Evolutionary conservation across 768 basidiomycete genomes (phyloP).

Genomic region (Collybiopsis confluens): DNA sequence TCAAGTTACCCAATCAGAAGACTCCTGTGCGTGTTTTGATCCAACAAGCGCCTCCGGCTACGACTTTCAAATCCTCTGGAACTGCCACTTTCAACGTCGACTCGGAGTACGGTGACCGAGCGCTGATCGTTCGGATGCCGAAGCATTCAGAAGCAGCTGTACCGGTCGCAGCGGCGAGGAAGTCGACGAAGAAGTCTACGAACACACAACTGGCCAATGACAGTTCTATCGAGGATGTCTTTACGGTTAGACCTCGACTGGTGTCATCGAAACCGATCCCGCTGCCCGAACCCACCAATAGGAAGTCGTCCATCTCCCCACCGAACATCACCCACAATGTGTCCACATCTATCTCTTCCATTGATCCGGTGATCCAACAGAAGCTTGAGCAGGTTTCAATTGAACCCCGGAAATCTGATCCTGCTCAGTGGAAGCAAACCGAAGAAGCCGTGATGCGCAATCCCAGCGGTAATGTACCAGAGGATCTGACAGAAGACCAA

Average conservation of each 20-base stretch:
- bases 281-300: constrained; percentile 14
- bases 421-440: constrained; percentile 34
- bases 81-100: constrained; percentile 18
- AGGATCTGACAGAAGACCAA: constrained; percentile 25
- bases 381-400: constrained; percentile 37
- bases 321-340: constrained; percentile 20
- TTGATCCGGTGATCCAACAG: constrained; percentile 26
- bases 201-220: constrained; percentile 33
- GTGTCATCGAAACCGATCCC: constrained; percentile 33
- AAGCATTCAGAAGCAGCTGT: constrained; percentile 33
- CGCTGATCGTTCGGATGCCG: constrained; percentile 55
- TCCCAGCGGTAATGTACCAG: constrained; percentile 22
- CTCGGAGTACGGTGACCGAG: constrained; percentile 41
- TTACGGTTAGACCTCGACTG: constrained; percentile 51
- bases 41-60: constrained; percentile 14
- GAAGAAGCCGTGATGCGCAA: constrained; percentile 46
- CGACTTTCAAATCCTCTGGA: constrained; percentile 13
- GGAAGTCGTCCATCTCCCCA: constrained; percentile 3
- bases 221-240: constrained; percentile 48
- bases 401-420: constrained; percentile 29
- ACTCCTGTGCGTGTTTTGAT: constrained; percentile 35
- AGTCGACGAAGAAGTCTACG: constrained; percentile 12
- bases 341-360: constrained; percentile 20
- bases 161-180: constrained; percentile 13
- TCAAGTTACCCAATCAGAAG: constrained; percentile 56